Base-by-base conservation (phyloP, 1,139 yeast genomes). In the Pichiaceae sp. region DNA sequence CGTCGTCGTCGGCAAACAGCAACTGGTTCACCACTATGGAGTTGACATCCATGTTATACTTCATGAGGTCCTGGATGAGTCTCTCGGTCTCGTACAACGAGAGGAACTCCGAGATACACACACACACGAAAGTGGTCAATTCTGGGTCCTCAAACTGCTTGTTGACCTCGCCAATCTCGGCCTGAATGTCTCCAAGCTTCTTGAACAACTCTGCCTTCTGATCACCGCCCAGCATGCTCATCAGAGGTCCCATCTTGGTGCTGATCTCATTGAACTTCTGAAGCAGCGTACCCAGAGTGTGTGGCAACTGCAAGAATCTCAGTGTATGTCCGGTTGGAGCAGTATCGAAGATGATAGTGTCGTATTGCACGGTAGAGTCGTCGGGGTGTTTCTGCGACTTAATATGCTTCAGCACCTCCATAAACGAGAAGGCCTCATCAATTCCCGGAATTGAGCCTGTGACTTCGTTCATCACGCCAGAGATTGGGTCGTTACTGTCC, bases 271-370 rank as follows among this genome's bases (percentile, higher is more conserved):
- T 79, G 58, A 91, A 79, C 57, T 91, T 91, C 37, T 83, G 79
- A 50, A 91, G 69, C 28, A 94, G 72, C 60, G 86, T 86, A 51
- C 87, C 93, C 44, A 91, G 67, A 4, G 96, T 89, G 17, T 93
- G 74, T 24, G 98, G 98, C 53, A 91, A 75, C 62, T 89, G 96
- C 57, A 91, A 70, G 63, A 91, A 91, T 54, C 98, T 76, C 49
- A 91, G 70, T 2, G 98, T 91, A 62, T 91, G 98, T 29, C 98
- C 98, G 0, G 98, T 91, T 48, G 98, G 98, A 0, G 98, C 98
- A 17, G 98, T 91, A 59, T 91, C 98, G 54, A 91, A 91, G 47
- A 91, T 86, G 49, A 91, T 89, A 11, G 95, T 87, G 50, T 83
- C 85, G 57, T 83, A 91, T 34, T 66, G 59, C 27, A 70, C 64